Conservation (phyloP, 2,329 filamentous ascomycete species). For the Phialophora chinensis region DNA sequence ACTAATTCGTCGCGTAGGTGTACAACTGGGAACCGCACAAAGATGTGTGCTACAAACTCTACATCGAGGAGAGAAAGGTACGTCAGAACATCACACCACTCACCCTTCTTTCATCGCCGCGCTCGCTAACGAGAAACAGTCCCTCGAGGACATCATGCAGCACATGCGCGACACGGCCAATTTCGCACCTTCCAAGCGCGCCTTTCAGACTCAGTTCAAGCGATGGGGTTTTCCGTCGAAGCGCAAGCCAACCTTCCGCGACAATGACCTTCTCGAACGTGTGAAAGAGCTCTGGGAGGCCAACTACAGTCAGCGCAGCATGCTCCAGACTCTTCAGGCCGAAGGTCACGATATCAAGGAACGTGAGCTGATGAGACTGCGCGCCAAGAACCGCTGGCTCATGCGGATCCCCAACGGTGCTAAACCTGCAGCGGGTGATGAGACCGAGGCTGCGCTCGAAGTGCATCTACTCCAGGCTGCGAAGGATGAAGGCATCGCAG, state of each 20-base stretch:
- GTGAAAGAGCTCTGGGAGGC: conserved; percentile 78
- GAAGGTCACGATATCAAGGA: conserved; percentile 77
- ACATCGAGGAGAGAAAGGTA: conserved; percentile 73
- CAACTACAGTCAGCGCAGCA: conserved; percentile 74
- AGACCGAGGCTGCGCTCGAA: conserved; percentile 41
- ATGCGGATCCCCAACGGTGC: conserved; percentile 67
- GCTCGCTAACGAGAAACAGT: conserved; percentile 40
- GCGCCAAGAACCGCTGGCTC: conserved; percentile 71
- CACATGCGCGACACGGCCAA: conserved; percentile 69
- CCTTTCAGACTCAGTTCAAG: conserved; percentile 77
- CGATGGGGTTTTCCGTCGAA: conserved; percentile 80
- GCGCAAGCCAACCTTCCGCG: conserved; percentile 73
- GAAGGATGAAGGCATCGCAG: conserved; percentile 24
- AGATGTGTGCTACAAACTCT: conserved; percentile 71
- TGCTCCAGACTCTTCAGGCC: conserved; percentile 70
- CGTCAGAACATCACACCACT: conserved; percentile 3
- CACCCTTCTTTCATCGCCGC: background rate
- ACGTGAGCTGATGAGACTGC: conserved; percentile 72
- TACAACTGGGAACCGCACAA: conserved; percentile 73
- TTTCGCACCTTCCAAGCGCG: conserved; percentile 77
- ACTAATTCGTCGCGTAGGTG: conserved; percentile 42
- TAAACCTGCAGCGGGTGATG: conserved; percentile 45
- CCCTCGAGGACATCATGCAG: conserved; percentile 75
- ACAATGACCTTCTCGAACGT: conserved; percentile 68
- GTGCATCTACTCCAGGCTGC: conserved; percentile 41